Evolutionary conservation across 2,329 filamentous ascomycete species (phyloP).

Genomic region (Claviceps maximensis): DNA sequence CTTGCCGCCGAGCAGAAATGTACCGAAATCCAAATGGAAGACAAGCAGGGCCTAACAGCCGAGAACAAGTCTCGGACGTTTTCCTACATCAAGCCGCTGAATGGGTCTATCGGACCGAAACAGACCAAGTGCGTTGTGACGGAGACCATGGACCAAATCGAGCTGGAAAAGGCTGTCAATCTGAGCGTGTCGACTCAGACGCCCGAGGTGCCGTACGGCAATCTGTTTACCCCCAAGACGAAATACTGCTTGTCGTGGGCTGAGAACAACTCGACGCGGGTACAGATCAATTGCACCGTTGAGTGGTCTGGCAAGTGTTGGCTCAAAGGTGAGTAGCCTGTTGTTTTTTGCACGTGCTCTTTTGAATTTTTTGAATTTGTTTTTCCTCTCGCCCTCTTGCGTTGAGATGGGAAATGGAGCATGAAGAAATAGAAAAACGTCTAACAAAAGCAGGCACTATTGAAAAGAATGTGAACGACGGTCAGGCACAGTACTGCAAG

Average conservation of each 20-base stretch:
- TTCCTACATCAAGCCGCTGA: constrained; percentile 84
- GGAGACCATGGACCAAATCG: constrained; percentile 70
- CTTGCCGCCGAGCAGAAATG: constrained; percentile 80
- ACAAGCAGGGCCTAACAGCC: constrained; percentile 62
- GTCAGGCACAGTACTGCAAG: constrained; percentile 71
- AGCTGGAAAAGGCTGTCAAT: constrained; percentile 76
- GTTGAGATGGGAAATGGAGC: too few species aligned
- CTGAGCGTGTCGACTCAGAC: constrained; percentile 77
- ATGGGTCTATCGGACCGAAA: constrained; percentile 72
- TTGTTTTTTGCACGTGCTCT: not conserved
- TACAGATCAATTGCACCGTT: constrained; percentile 79
- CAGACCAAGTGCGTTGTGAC: constrained; percentile 90
- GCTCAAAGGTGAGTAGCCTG: constrained; percentile 61
- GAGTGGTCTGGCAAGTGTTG: constrained; percentile 98
- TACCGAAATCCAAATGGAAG: constrained; percentile 72
- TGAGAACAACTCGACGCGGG: constrained; percentile 67
- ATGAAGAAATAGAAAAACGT: too few species aligned
- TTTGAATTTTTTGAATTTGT: not conserved
- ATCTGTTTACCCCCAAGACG: constrained; percentile 83
- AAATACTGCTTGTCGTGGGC: constrained; percentile 92
- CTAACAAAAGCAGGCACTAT: constrained; percentile 58
- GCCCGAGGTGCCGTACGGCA: constrained; percentile 89
- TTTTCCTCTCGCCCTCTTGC: not conserved
- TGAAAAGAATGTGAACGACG: constrained; percentile 87
- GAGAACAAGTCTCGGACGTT: constrained; percentile 65